Evolutionary conservation across 768 basidiomycete genomes (phyloP).

Genomic region (Kondoa subrosea): DNA sequence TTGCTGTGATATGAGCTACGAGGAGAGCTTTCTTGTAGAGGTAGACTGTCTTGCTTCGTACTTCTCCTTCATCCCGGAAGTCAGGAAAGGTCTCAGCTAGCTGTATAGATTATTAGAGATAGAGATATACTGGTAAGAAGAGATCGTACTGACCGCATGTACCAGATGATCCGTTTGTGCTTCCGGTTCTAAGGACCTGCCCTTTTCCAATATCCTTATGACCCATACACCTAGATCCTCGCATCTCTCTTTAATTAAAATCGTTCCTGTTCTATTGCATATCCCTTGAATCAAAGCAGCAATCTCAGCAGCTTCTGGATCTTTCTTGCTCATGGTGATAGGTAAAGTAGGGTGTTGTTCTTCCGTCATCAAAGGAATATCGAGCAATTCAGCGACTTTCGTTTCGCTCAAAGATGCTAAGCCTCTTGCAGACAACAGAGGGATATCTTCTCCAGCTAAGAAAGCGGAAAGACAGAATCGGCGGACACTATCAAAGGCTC

Average conservation of each 20-base stretch:
- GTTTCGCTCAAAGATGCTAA: constrained; percentile 13
- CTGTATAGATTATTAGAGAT: constrained; percentile 9
- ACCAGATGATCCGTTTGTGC: not conserved
- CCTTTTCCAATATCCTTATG: not conserved
- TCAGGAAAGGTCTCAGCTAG: constrained; percentile 11
- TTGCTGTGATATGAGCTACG: constrained; percentile 11
- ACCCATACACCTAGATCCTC: constrained; percentile 1
- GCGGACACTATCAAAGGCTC: constrained; percentile 17
- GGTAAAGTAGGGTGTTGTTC: constrained; percentile 17
- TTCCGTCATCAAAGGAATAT: constrained; percentile 9
- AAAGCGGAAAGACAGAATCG: constrained; percentile 14
- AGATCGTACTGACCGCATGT: constrained; percentile 2
- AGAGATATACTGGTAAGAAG: constrained; percentile 1
- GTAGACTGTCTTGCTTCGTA: constrained; percentile 13
- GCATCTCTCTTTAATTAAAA: constrained; percentile 2
- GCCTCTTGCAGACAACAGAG: constrained; percentile 10
- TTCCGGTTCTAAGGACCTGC: not conserved
- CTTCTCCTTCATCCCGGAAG: constrained; percentile 16
- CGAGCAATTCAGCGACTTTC: constrained; percentile 9
- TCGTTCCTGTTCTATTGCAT: constrained; percentile 18
- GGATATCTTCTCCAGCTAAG: constrained; percentile 5
- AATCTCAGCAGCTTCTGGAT: constrained; percentile 17
- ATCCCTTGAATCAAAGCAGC: constrained; percentile 15
- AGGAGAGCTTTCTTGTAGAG: constrained; percentile 20
- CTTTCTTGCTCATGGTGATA: constrained; percentile 14